A percentile compares a stretch with the other conserved stretches of the same genome.
phyloP scores from a whole-genome alignment of 2,329 filamentous ascomycete genomes.

The Trichothecium sympodiale region DNA sequence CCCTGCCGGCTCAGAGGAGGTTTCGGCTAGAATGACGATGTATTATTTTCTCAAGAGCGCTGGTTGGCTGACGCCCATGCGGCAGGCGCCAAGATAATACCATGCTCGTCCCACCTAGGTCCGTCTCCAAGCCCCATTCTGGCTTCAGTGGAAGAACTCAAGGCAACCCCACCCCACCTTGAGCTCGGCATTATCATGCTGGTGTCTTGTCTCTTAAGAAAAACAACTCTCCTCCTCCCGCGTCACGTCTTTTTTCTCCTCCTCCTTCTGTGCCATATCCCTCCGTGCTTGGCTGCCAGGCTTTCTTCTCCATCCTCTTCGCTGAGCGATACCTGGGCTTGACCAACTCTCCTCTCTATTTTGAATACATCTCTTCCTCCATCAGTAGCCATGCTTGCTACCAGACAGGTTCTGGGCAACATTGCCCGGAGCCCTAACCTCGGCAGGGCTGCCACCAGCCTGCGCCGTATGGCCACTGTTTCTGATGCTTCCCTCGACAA shows the following conservation, averaged over 20 bases:
- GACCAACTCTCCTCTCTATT: constrained; percentile 7
- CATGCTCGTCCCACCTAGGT: neutral
- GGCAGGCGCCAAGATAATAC: neutral
- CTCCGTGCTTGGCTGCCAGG: constrained; percentile 4
- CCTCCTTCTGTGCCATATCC: constrained; percentile 16
- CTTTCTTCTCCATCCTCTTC: constrained; percentile 9
- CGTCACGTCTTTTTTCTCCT: constrained; percentile 13
- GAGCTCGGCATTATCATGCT: constrained; percentile 9
- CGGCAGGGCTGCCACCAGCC: constrained; percentile 44
- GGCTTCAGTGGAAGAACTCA: constrained; percentile 3
- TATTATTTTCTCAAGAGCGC: constrained; percentile 14
- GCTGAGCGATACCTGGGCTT: constrained; percentile 15
- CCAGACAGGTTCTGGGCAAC: constrained; percentile 58
- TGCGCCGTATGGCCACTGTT: constrained; percentile 73
- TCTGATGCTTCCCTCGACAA: constrained; percentile 76
- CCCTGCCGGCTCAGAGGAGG: constrained; percentile 6
- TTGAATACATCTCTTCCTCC: constrained; percentile 17
- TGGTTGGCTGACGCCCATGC: constrained; percentile 11
- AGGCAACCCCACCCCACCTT: constrained; percentile 7
- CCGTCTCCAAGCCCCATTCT: neutral
- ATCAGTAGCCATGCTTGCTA: constrained; percentile 51
- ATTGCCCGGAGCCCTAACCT: constrained; percentile 49
- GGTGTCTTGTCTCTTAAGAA: constrained; percentile 8
- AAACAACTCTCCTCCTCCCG: constrained; percentile 15
- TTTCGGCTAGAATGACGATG: constrained; percentile 8